Evolutionary conservation across 495 filamentous ascomycete genomes (phyloP).

Genomic region (Letharia lupina): DNA sequence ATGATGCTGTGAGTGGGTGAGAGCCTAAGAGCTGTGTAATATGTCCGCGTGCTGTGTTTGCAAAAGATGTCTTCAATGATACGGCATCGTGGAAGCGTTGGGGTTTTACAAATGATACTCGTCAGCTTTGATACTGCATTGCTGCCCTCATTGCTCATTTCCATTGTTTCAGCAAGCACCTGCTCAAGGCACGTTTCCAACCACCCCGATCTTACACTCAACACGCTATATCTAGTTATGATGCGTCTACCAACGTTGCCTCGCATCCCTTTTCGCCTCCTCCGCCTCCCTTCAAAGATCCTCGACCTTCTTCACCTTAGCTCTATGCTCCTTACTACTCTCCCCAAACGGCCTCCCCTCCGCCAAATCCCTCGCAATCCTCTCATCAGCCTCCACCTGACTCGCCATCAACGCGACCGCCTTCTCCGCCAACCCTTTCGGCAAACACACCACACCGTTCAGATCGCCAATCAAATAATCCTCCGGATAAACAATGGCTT

Average conservation of each 20-base stretch:
- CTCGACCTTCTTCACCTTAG: neutral
- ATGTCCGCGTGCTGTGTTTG: neutral
- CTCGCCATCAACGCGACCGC: conserved; percentile 41
- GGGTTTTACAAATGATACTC: neutral
- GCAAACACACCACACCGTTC: conserved; percentile 46
- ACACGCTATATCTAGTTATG: neutral
- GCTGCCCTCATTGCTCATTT: neutral
- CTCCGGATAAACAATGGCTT: conserved; percentile 43
- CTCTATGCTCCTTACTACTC: conserved; percentile 36
- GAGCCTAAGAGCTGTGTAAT: neutral
- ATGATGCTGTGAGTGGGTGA: conserved; percentile 61
- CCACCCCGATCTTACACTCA: neutral
- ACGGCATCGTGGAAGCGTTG: neutral
- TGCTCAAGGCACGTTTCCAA: neutral
- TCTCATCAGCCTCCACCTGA: conserved; percentile 46
- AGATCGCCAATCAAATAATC: conserved; percentile 51
- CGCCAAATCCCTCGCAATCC: conserved; percentile 43
- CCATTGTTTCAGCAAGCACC: neutral
- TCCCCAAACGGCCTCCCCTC: conserved; percentile 45
- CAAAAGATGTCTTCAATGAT: neutral
- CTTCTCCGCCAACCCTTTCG: conserved; percentile 38
- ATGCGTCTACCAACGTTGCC: neutral
- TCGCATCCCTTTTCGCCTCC: neutral
- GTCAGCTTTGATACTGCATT: neutral
- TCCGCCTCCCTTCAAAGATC: neutral